Percentiles rank a stretch among this genome's conserved stretches.
Evolutionary conservation across 163 green algal genomes (phyloP).

Genomic region (Prototheca cutis): DNA sequence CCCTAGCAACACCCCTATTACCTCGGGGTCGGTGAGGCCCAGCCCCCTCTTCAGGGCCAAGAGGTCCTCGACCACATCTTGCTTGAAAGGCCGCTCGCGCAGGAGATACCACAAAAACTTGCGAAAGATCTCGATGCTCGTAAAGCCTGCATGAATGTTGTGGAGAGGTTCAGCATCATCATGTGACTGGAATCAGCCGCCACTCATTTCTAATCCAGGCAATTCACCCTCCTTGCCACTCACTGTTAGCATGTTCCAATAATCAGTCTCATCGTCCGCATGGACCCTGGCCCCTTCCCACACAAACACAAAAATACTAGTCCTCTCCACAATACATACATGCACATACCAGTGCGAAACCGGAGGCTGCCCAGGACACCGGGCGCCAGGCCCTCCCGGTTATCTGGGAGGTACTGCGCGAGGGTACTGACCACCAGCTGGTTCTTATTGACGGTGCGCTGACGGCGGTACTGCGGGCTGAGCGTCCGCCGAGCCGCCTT

Average conservation of each 20-base stretch:
- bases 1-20: too few relatives aligned
- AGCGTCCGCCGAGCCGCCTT: constrained; percentile 8
- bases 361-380: constrained; percentile 3
- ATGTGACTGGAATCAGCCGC: too few relatives aligned
- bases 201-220: too few relatives aligned
- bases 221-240: too few relatives aligned
- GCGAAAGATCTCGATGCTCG: constrained; percentile 65
- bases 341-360: constrained; percentile 39
- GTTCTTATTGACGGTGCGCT: constrained; percentile 60
- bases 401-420: constrained; percentile 49
- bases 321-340: too few relatives aligned
- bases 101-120: constrained; percentile 91
- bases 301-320: too few relatives aligned
- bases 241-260: too few relatives aligned
- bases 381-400: constrained; percentile 38
- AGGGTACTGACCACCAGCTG: constrained; percentile 56
- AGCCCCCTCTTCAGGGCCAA: constrained; percentile 58
- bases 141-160: too few relatives aligned
- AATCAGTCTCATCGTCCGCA: too few relatives aligned
- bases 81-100: constrained; percentile 73
- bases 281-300: too few relatives aligned
- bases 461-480: constrained; percentile 14
- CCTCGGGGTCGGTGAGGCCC: constrained; percentile 37
- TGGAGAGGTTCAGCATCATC: too few relatives aligned
- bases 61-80: constrained; percentile 69